Percentiles rank a stretch among this genome's conserved stretches.
Conservation (phyloP, 371 early-diverging fungal species). For the Capillidium heterosporum region DNA sequence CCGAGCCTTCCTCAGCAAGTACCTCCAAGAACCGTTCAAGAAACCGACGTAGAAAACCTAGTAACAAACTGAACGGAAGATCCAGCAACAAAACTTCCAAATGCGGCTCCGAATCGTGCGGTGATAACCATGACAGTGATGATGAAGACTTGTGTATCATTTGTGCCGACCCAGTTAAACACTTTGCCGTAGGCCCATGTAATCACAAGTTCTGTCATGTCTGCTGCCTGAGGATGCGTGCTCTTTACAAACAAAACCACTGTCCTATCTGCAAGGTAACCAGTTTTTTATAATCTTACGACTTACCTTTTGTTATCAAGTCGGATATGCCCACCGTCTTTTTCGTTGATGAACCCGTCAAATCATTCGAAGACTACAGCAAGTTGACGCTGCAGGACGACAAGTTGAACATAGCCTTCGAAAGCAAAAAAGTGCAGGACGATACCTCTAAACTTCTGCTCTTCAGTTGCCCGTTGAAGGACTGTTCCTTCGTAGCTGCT, state of each 20-base stretch:
- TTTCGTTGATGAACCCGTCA: conserved; percentile 40
- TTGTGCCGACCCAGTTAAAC: conserved; percentile 66
- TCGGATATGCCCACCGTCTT: conserved; percentile 49
- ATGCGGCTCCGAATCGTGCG: too few relatives aligned
- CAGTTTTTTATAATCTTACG: not conserved
- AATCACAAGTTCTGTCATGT: conserved; percentile 81
- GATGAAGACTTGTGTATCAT: conserved; percentile 60
- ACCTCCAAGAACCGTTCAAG: too few relatives aligned
- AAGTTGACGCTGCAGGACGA: conserved; percentile 36
- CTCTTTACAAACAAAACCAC: conserved; percentile 59
- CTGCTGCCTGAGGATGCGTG: conserved; percentile 74
- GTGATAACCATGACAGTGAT: too few relatives aligned
- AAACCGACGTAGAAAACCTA: too few relatives aligned
- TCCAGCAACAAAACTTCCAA: too few relatives aligned
- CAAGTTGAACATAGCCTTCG: conserved; percentile 50
- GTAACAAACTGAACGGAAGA: too few relatives aligned
- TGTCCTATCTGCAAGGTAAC: conserved; percentile 84
- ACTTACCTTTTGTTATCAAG: conserved; percentile 12
- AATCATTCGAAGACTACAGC: conserved; percentile 26
- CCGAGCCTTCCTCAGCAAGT: too few relatives aligned
- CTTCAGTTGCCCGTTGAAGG: conserved; percentile 69
- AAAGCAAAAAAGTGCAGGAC: conserved; percentile 46
- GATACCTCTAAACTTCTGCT: conserved; percentile 49
- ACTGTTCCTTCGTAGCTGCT: conserved; percentile 44
- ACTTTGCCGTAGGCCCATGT: conserved; percentile 73